These are phyloP conservation scores for Aureobasidium subglaciale DNA, from an alignment of 2,329 filamentous ascomycete genomes.

Conservation along the genomic window DNA sequence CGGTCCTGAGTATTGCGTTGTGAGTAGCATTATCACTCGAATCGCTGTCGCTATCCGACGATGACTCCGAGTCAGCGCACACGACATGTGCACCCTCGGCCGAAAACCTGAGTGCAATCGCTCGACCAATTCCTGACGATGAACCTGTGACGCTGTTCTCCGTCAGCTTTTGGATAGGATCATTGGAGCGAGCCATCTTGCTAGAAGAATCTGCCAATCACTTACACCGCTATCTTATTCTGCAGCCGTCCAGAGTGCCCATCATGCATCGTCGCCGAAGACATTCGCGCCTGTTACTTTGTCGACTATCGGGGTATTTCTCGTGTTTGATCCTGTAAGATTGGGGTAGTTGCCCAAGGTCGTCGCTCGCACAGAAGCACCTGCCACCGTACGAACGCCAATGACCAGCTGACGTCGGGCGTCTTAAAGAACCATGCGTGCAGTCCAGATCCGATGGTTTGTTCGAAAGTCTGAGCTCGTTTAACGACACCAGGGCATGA, in stretches of 20 bases:
- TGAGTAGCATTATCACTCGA: slow-evolving; percentile 6
- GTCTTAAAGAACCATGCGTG: not conserved
- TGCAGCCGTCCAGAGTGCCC: slow-evolving; percentile 4
- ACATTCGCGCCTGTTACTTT: not conserved
- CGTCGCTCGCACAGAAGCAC: too few relatives aligned
- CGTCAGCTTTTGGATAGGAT: not conserved
- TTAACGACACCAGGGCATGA: not conserved
- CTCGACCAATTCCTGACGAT: slow-evolving; percentile 27
- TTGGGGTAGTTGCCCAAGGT: too few relatives aligned
- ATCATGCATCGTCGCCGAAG: not conserved
- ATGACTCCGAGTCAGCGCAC: slow-evolving; percentile 25
- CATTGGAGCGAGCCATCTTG: not conserved
- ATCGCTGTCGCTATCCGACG: not conserved
- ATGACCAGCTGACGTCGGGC: too few relatives aligned
- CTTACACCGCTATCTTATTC: slow-evolving; percentile 15
- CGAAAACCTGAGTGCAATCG: slow-evolving; percentile 26
- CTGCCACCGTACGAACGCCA: too few relatives aligned
- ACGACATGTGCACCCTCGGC: slow-evolving; percentile 26
- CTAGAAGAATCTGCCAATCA: not conserved
- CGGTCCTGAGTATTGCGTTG: not conserved
- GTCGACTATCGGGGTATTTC: not conserved
- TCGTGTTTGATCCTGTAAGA: not conserved
- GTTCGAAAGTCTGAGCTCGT: not conserved
- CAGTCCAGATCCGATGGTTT: not conserved
- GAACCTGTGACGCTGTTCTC: slow-evolving; percentile 19